These are phyloP conservation scores for Omphalotus olearius DNA, from an alignment of 1,284 basidiomycete species.

Conservation along the genomic window DNA sequence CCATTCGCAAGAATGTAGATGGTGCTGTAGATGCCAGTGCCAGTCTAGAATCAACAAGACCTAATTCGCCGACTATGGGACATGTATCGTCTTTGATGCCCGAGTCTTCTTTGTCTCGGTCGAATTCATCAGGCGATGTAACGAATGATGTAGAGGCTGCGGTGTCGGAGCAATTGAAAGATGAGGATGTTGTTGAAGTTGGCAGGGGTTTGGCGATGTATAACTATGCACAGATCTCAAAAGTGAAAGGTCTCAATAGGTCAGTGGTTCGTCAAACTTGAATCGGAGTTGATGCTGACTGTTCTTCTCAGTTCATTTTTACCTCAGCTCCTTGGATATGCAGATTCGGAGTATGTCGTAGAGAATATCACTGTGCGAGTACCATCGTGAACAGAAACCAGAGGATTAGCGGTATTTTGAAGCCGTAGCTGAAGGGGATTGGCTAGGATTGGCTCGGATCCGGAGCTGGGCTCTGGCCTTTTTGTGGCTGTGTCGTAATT, in stretches of 20 bases:
- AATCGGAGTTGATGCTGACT: conserved; percentile 9
- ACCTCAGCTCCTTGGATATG: conserved; percentile 81
- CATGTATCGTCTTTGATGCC: background rate
- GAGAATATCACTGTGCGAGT: conserved; percentile 82
- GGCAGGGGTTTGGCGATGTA: conserved; percentile 95
- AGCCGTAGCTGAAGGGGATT: background rate
- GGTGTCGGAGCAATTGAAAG: conserved; percentile 29
- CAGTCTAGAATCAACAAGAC: conserved; percentile 18
- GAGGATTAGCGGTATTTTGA: background rate
- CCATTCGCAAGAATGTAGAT: conserved; percentile 44
- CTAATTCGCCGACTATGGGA: conserved; percentile 25
- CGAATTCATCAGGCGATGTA: conserved; percentile 30
- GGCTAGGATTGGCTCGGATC: too few relatives aligned
- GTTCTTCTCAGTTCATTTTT: conserved; percentile 66
- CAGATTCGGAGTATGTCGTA: conserved; percentile 95
- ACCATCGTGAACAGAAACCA: conserved; percentile 26
- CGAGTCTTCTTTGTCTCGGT: conserved; percentile 31
- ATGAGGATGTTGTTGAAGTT: conserved; percentile 82
- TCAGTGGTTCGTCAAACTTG: conserved; percentile 34
- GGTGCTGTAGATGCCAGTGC: conserved; percentile 20
- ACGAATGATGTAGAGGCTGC: conserved; percentile 20
- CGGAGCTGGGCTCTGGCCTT: background rate
- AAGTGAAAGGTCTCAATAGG: conserved; percentile 91
- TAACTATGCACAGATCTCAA: conserved; percentile 87
- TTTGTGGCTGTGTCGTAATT: conserved; percentile 9